phyloP scores from a whole-genome alignment of 192 early-diverging fungal genomes.

The Tieghemiomyces parasiticus region DNA sequence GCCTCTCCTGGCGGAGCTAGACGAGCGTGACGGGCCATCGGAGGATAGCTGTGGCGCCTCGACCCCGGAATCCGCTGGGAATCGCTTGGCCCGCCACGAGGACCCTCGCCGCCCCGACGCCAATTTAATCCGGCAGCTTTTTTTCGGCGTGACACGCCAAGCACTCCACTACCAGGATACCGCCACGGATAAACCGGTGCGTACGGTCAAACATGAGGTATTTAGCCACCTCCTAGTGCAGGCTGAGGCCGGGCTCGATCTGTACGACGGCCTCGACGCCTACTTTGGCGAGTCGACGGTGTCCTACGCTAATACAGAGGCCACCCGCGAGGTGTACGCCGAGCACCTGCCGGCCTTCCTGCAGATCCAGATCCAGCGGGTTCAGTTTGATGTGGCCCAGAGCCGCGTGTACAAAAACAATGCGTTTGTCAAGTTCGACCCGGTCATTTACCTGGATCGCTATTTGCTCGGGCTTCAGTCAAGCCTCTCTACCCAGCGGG shows the following conservation, averaged over 20 bases:
- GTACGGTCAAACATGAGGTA: constrained; percentile 24
- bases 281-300: constrained; percentile 34
- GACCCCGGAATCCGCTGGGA: not conserved
- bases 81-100: constrained; percentile 3
- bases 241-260: constrained; percentile 24
- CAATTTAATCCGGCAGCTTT: constrained; percentile 18
- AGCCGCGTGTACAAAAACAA: constrained; percentile 49
- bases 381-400: constrained; percentile 43
- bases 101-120: constrained; percentile 5
- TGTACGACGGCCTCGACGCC: constrained; percentile 41
- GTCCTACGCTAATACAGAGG: not conserved
- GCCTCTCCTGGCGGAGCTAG: not conserved
- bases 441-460: constrained; percentile 43
- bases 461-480: not conserved
- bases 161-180: constrained; percentile 22
- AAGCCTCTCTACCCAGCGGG: not conserved
- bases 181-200: constrained; percentile 16
- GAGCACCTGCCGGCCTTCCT: constrained; percentile 43
- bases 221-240: constrained; percentile 33
- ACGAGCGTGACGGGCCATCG: not conserved
- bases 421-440: constrained; percentile 44
- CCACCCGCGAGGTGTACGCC: constrained; percentile 2
- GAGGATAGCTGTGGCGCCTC: not conserved
- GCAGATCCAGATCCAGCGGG: constrained; percentile 52
- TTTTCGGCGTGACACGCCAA: constrained; percentile 33